Base-by-base conservation (phyloP, 2,329 filamentous ascomycete species). In the Pyricularia grisea region DNA sequence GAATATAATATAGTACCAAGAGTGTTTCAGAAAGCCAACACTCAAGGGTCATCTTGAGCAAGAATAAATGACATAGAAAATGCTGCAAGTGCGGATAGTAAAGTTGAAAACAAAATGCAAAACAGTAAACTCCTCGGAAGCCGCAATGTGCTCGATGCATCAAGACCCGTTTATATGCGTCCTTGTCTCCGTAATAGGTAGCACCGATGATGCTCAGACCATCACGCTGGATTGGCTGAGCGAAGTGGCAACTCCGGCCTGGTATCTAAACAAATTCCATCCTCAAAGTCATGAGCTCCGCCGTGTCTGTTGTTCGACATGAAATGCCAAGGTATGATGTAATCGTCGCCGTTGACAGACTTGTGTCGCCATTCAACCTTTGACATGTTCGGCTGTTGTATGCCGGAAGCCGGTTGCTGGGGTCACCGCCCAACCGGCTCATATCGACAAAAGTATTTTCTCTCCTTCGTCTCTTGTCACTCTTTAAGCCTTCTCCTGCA, bases 401-500 rank as follows among this genome's bases (percentile, higher is more conserved):
- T 61, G n/a, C 23, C 42, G 42, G 20, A 50, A 50, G 17, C 42
- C 20, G 42, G 6, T 50, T 50, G 42, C 42, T 50, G 42, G 17
- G n/a, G 42, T n/a, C 3, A 4, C 1, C 17, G 20, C 42, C 17
- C 17, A 50, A 6, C 42, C 42, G 20, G 20, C 42, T 20, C 42
- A 50, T 50, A 50, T 50, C 42, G 17, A 50, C 42, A 50, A 50
- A 50, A n/a, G 14, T n/a, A n/a, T 12, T 31, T 65, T 30, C 27
- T 30, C 63, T 65, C 17, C 20, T 33, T 65, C 63, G 20, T 30
- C 14, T 65, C 63, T n/a, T n/a, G 28, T 31, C 10, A 4, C 3
- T 5, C 5, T 9, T 66, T 70, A 72, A 31, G 77, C 73, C 70
- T 77, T 77, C 74, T 81, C 75, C 10, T 63, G 25, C 12, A 63